Base-by-base conservation (phyloP, 2,329 filamentous ascomycete species). In the Aspergillus pseudonomiae region DNA sequence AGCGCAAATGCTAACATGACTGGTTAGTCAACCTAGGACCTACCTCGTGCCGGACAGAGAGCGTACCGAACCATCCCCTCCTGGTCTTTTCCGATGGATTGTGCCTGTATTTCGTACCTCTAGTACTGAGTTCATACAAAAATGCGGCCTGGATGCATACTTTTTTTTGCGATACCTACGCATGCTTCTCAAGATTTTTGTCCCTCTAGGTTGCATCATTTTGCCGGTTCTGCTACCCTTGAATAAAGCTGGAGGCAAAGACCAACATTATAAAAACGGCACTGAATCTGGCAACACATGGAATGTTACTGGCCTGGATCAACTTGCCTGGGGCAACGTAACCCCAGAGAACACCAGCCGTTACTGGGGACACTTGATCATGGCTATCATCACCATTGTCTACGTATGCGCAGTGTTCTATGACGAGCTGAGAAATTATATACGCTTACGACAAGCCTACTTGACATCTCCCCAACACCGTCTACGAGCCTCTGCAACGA, bases 91-190 rank as follows among this genome's bases (percentile, higher is more conserved):
- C 63, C 77, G 75, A 70, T 88, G 85, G 86, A 77, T 86, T 56
- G 73, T 75, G 16, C 84, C 85, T 4, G 83, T 82, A 67, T 96
- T 84, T 83, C 91, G 80, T 77, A 89, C 81, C 80, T 92, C 80
- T 77, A 88, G 82, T 86, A 92, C 92, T 14, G 92, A 96, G 70
- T 88, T 99, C 69, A 96, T 99, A 71, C 90, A 94, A 59, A 96
- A 97, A 78, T 97, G 94, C 70, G 95, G 95, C 21, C 86, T 99
- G 11, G 95, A 99, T 75, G 93, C 94, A 73, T 99, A 97, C 80
- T 97, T 98, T 82, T 99, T 99, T 77, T 84, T 99, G 1, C 91
- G 96, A 66, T 99, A 97, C 73, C 86, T 94, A 30, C 88, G 90
- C 65, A 91, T 92, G 73, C 87, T 98, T 6, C 85, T 98, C 50